A percentile compares a stretch with the other conserved stretches of the same genome.
Evolutionary conservation across 176 grass and related monocot genomes (phyloP).

Genomic region (Musa schizocarpa): DNA sequence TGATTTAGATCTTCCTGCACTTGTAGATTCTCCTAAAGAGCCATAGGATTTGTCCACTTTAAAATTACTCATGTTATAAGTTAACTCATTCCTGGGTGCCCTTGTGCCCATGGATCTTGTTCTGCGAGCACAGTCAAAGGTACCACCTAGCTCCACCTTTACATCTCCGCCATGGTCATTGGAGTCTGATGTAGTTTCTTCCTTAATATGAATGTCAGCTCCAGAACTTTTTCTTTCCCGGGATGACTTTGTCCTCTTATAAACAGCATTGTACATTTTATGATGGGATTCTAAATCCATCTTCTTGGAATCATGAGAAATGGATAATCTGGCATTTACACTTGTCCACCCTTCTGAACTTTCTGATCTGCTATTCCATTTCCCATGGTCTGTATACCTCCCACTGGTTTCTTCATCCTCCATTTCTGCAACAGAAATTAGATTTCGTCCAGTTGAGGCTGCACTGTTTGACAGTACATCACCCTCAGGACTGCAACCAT

Average conservation of each 20-base stretch:
- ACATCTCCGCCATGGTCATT: constrained; percentile 52
- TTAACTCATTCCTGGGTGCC: constrained; percentile 24
- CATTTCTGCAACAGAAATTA: constrained; percentile 25
- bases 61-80: constrained; percentile 23
- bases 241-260: constrained; percentile 59
- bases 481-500: constrained; percentile 10
- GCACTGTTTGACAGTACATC: constrained; percentile 12
- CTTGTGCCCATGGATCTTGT: constrained; percentile 40
- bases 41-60: constrained; percentile 35
- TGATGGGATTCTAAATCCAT: constrained; percentile 17
- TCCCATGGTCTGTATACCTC: constrained; percentile 25
- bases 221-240: constrained; percentile 43
- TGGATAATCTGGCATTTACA: constrained; percentile 19
- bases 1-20: constrained; percentile 38
- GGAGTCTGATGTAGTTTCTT: constrained; percentile 64
- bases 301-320: constrained; percentile 31
- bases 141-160: constrained; percentile 35
- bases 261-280: constrained; percentile 49
- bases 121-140: constrained; percentile 33
- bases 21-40: constrained; percentile 61
- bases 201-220: constrained; percentile 38
- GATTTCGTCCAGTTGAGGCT: constrained; percentile 7
- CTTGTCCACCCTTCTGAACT: constrained; percentile 20
- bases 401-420: constrained; percentile 37
- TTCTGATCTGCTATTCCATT: constrained; percentile 24